Percentiles rank a stretch among this genome's conserved stretches.
phyloP scores from a whole-genome alignment of 148 eudicot species.

The Camellia lanceoleosa region DNA sequence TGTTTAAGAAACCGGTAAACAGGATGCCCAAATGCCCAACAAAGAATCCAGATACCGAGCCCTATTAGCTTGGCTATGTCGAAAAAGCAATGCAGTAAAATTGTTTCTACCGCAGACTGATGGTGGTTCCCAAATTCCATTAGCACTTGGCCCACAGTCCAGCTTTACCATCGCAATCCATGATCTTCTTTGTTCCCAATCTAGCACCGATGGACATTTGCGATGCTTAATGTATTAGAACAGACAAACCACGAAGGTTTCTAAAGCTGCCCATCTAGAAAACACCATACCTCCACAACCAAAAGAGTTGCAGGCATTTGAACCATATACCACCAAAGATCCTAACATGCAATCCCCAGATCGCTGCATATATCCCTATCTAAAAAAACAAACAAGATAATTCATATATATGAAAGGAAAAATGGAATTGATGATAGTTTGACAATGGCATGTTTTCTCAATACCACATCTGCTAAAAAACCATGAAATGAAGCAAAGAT shows the following conservation, averaged over 20 bases:
- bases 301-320: slow-evolving; percentile 60
- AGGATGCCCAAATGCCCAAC: slow-evolving; percentile 35
- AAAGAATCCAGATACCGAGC: slow-evolving; percentile 49
- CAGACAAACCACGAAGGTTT: slow-evolving; percentile 40
- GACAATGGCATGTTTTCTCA: slow-evolving; percentile 2
- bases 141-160: slow-evolving; percentile 62
- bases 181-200: slow-evolving; percentile 59
- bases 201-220: slow-evolving; percentile 74
- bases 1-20: slow-evolving; percentile 15
- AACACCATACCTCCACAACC: slow-evolving; percentile 75
- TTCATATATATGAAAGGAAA: slow-evolving; percentile 30
- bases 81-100: slow-evolving; percentile 19
- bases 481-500: not conserved
- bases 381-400: slow-evolving; percentile 53
- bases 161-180: slow-evolving; percentile 77
- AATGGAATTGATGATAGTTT: slow-evolving; percentile 10
- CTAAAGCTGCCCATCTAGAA: slow-evolving; percentile 55
- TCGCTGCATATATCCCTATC: slow-evolving; percentile 71
- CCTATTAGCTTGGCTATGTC: slow-evolving; percentile 26
- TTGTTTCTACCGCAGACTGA: slow-evolving; percentile 30
- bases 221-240: slow-evolving; percentile 55
- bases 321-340: slow-evolving; percentile 60
- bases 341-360: slow-evolving; percentile 72
- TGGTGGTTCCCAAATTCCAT: slow-evolving; percentile 39
- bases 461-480: slow-evolving; percentile 15